Conservation (phyloP, 371 early-diverging fungal genomes). For the Mortierella sp. region DNA sequence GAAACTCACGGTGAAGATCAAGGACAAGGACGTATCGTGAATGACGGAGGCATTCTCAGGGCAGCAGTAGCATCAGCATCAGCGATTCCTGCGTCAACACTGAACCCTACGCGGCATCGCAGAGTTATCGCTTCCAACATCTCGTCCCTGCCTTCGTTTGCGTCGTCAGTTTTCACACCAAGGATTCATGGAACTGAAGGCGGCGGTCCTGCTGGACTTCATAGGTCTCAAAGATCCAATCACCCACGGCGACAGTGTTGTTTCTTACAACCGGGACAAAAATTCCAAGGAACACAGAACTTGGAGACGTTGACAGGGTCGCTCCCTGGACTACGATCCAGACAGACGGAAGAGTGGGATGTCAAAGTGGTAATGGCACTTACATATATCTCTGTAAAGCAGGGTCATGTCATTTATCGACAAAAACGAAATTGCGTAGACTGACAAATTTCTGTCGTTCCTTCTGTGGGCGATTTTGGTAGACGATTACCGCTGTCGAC, state of each 20-base stretch:
- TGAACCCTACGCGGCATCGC: background rate
- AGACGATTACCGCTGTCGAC: conserved; percentile 64
- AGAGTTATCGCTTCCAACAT: conserved; percentile 15
- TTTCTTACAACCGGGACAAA: conserved; percentile 53
- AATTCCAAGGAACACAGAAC: conserved; percentile 55
- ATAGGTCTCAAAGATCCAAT: conserved; percentile 7
- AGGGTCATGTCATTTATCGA: background rate
- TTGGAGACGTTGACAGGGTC: conserved; percentile 16
- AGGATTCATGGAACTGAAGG: background rate
- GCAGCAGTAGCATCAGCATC: background rate
- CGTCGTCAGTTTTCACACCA: conserved; percentile 21
- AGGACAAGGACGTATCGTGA: no score
- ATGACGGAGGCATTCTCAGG: no score
- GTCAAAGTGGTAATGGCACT: conserved; percentile 56
- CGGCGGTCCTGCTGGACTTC: background rate
- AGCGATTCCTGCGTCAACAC: background rate
- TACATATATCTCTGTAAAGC: no score
- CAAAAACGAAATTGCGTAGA: background rate
- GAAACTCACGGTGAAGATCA: no score
- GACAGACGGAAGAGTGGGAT: conserved; percentile 56
- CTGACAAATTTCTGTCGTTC: background rate
- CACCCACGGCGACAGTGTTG: conserved; percentile 39
- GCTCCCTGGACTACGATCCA: conserved; percentile 15
- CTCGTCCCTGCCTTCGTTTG: conserved; percentile 36
- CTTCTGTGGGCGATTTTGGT: background rate